Percentiles rank a stretch among this genome's conserved stretches.
Evolutionary conservation across 495 filamentous ascomycete genomes (phyloP).

Genomic region (Geopyxis carbonaria): DNA sequence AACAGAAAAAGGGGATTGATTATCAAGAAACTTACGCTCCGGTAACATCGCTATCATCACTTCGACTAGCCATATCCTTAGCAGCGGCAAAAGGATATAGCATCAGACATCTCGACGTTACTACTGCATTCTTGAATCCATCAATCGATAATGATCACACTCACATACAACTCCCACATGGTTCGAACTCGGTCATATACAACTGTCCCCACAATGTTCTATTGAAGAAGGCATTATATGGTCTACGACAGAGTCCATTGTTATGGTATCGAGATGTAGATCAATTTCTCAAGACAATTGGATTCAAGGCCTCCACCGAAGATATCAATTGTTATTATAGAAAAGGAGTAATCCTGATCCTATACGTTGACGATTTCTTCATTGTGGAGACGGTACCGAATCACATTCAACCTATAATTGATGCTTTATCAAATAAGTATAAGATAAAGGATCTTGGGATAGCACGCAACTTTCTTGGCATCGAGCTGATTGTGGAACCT

Average conservation of each 20-base stretch:
- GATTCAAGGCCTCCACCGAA: neutral
- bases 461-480: slow-evolving; percentile 4
- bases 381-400: neutral
- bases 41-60: slow-evolving; percentile 3
- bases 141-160: slow-evolving; percentile 4
- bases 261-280: slow-evolving; percentile 8
- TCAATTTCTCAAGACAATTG: neutral
- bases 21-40: slow-evolving; percentile 13
- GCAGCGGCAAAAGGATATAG: slow-evolving; percentile 6
- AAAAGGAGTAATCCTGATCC: neutral
- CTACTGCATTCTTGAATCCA: slow-evolving; percentile 10
- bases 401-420: neutral
- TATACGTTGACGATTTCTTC: slow-evolving; percentile 10
- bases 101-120: slow-evolving; percentile 9
- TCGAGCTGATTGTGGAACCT: neutral
- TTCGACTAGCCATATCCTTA: slow-evolving; percentile 2
- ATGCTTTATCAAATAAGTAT: neutral
- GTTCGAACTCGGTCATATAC: neutral
- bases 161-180: slow-evolving; percentile 7
- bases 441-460: slow-evolving; percentile 9
- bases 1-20: slow-evolving; percentile 11
- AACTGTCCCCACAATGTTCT: too few species aligned
- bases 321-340: slow-evolving; percentile 3
- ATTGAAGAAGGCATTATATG: slow-evolving; percentile 8
- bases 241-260: slow-evolving; percentile 3